These are phyloP conservation scores for Trichoderma simmonsii DNA, from an alignment of 2,329 filamentous ascomycete species.

Conservation along the genomic window DNA sequence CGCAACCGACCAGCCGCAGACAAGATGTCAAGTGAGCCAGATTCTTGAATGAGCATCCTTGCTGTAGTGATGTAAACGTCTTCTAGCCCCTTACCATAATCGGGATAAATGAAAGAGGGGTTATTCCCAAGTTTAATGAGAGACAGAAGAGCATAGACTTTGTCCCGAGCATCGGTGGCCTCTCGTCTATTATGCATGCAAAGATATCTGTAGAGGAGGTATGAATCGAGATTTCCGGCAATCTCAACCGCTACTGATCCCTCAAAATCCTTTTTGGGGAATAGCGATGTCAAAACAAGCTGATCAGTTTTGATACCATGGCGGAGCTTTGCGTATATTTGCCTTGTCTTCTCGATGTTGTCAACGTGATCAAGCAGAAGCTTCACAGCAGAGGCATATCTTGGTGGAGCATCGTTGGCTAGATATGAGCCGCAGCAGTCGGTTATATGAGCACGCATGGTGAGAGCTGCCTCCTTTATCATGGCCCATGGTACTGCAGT, in stretches of 20 bases:
- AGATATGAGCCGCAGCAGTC: neutral
- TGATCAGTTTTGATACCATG: neutral
- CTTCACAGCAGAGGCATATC: neutral
- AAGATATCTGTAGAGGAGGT: neutral
- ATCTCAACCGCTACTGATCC: neutral
- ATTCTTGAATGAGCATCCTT: neutral
- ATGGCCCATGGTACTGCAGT: neutral
- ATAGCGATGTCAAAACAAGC: neutral
- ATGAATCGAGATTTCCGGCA: neutral
- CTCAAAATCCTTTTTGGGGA: neutral
- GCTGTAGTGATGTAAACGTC: neutral
- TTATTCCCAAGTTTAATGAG: neutral
- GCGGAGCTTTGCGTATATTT: neutral
- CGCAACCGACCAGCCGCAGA: neutral
- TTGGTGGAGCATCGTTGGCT: neutral
- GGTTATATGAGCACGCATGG: neutral
- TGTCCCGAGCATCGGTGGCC: neutral
- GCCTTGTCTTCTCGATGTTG: neutral
- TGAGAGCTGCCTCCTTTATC: neutral
- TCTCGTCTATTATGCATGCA: neutral
- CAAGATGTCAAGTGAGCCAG: neutral
- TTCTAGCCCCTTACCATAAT: neutral
- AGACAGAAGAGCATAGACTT: neutral
- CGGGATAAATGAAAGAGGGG: neutral
- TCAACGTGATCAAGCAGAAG: neutral